Percentiles rank a stretch among this genome's conserved stretches.
phyloP scores from a whole-genome alignment of 2,329 filamentous ascomycete genomes.

The Talaromyces amestolkiae region DNA sequence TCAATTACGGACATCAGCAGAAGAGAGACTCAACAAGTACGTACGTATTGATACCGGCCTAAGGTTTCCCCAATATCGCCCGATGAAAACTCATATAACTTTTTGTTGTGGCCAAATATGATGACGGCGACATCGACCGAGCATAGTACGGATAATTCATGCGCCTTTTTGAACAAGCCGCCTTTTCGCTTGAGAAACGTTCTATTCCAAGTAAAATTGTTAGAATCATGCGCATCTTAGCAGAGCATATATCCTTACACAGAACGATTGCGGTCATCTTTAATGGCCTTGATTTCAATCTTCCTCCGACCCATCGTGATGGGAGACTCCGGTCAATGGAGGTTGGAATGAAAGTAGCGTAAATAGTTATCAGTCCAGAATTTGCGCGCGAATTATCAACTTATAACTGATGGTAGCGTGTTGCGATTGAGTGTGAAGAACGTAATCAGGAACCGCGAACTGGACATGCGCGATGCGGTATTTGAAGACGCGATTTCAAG shows the following conservation, averaged over 20 bases:
- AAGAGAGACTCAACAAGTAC: constrained; percentile 38
- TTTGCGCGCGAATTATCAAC: background rate
- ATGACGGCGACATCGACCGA: constrained; percentile 98
- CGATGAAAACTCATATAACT: constrained; percentile 96
- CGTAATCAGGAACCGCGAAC: background rate
- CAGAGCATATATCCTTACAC: constrained; percentile 65
- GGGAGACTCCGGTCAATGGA: constrained; percentile 1
- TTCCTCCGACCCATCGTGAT: constrained; percentile 87
- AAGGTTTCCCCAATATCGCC: constrained; percentile 89
- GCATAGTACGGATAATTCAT: constrained; percentile 95
- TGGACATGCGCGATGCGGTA: constrained; percentile 10
- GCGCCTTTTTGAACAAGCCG: constrained; percentile 98
- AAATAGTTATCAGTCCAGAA: background rate
- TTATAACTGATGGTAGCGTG: background rate
- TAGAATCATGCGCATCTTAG: background rate
- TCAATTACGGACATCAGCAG: constrained; percentile 16
- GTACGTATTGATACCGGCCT: constrained; percentile 82
- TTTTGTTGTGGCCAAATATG: constrained; percentile 98
- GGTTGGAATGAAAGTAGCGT: background rate
- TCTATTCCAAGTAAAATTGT: constrained; percentile 47
- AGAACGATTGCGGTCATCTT: constrained; percentile 95
- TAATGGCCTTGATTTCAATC: constrained; percentile 99
- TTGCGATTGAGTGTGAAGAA: background rate
- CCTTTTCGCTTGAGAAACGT: constrained; percentile 99
- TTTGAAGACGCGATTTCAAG: background rate